Evolutionary conservation across 2,329 filamentous ascomycete genomes (phyloP), one percentile per base, ranked within the genome.

Genomic region (Cucurbitaria berberidis): DNA sequence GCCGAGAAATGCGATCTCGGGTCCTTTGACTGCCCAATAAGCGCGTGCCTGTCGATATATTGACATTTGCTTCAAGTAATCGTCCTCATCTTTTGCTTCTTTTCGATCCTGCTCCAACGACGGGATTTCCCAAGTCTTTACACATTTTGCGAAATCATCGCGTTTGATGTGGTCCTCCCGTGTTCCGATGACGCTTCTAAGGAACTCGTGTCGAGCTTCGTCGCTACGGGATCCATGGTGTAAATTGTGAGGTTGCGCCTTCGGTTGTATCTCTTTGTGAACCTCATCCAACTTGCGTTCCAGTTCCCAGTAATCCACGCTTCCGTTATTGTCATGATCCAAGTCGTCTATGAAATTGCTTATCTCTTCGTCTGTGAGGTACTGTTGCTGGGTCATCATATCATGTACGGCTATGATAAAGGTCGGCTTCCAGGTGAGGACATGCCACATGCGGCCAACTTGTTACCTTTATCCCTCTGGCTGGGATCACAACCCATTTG

Each of bases 21-120:
- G 81, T 0, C 82, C 83, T 46, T 82, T 77, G 1, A 86, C 82
- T 13, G 81, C 80, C 81, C 82, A 84, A 62, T 81, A 83, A 0
- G 83, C 80, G 19, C 81, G 76, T 2, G 80, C 53, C 22, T 78
- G 75, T 51, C 82, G 75, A 65, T 76, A 79, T 1, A 76, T 66
- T 0, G 79, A 73, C 50, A 84, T 74, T 0, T 74, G 72, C 39
- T 76, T 76, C 58, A 82, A 63, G 54, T 82, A 81, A 9, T 78
- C 74, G 45, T 78, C 74, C 16, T 81, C 77, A 5, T 82, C 75
- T 19, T 80, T 71, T 16, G 79, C 76, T 27, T 80, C 76, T 48
- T 79, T 77, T 57, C 78, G 77, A 32, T 80, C 78, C 51, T 81
- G 77, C 39, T 80, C 73, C 26, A 81, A 63, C 0, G 78, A 80